Base-by-base conservation (phyloP, 1,284 basidiomycete genomes). In the Ganoderma boninense region DNA sequence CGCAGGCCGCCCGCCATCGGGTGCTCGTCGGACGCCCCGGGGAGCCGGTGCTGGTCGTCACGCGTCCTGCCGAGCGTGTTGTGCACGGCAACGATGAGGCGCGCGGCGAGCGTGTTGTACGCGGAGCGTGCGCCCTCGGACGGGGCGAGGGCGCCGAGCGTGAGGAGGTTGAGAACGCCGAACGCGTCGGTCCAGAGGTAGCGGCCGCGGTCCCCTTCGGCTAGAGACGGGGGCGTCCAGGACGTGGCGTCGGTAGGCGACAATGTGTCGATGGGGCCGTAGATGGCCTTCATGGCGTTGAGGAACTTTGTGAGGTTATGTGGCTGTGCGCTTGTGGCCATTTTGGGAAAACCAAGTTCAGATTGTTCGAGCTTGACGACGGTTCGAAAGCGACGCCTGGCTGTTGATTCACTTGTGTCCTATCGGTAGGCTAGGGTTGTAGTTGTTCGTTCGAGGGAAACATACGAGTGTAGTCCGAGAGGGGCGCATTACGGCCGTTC, bases 171-270 rank as follows among this genome's bases (percentile, higher is more conserved):
- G 74, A 77, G 64, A 40, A 80, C 76, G 57, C 75, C 78, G 71
- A 81, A 77, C 68, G 75, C 77, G 71, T 80, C 79, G 40, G 79
- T 79, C 77, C 76, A 78, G 49, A 79, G 74, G 66, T 79, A 78
- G 32, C 77, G 73, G 43, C 77, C 75, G 35, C 73, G 74, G 65
- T 77, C 77, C 1, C 75, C 75, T 43, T 73, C 75, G 29, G 71
- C 35, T 54, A 71, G 70, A 16, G 72, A 73, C 14, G 75, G 76
- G 4, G 74, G 74, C 18, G 69, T 69, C 73, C 77, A 77, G 43
- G 67, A 43, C 26, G 68, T 23, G 23, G 73, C 76, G 49, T 70
- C 32, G n/a, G 69, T 26, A 18, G 67, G 67, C 18, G 74, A 65
- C 44, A 74, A 63, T 10, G 42, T 26, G 13, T 70, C 64, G 65